These are phyloP conservation scores for Cercophora scortea DNA, from an alignment of 495 filamentous ascomycete genomes.

Conservation along the genomic window DNA sequence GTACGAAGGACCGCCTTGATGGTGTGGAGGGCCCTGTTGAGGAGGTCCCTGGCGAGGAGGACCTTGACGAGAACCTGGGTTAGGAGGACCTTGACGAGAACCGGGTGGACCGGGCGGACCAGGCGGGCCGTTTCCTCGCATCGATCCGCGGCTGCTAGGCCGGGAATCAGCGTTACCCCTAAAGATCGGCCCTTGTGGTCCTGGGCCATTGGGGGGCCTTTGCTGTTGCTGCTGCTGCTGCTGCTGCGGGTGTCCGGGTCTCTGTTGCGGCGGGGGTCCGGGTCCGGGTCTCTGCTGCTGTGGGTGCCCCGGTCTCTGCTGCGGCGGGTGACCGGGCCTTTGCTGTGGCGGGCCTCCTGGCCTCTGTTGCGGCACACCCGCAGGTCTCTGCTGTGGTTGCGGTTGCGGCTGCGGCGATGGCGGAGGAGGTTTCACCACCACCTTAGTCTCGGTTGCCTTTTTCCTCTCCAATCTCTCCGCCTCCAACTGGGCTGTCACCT, in stretches of 20 bases:
- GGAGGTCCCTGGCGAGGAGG: slow-evolving; percentile 16
- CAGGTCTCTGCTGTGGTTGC: not conserved
- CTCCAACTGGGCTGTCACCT: slow-evolving; percentile 11
- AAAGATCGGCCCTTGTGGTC: slow-evolving; percentile 10
- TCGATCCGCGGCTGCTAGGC: slow-evolving; percentile 12
- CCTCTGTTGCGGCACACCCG: not conserved
- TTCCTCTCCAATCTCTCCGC: slow-evolving; percentile 17
- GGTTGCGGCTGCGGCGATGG: not conserved
- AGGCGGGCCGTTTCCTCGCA: slow-evolving; percentile 4
- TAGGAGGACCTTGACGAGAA: not conserved
- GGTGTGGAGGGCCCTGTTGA: slow-evolving; percentile 7
- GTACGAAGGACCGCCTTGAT: too few species aligned
- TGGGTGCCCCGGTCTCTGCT: not conserved
- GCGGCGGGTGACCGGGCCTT: not conserved
- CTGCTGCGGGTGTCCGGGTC: not conserved
- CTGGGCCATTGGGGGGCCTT: not conserved
- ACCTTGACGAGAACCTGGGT: not conserved
- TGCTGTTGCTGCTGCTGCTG: not conserved
- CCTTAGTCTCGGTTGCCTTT: slow-evolving; percentile 14
- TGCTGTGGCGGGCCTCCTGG: too few species aligned
- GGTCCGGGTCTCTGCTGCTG: not conserved
- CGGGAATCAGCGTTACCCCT: slow-evolving; percentile 17
- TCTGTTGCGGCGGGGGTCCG: not conserved
- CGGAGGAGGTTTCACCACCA: not conserved
- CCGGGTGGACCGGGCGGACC: slow-evolving; percentile 1